These are phyloP conservation scores for Calonectria hawksworthii DNA, from an alignment of 2,329 filamentous ascomycete genomes.

Conservation along the genomic window DNA sequence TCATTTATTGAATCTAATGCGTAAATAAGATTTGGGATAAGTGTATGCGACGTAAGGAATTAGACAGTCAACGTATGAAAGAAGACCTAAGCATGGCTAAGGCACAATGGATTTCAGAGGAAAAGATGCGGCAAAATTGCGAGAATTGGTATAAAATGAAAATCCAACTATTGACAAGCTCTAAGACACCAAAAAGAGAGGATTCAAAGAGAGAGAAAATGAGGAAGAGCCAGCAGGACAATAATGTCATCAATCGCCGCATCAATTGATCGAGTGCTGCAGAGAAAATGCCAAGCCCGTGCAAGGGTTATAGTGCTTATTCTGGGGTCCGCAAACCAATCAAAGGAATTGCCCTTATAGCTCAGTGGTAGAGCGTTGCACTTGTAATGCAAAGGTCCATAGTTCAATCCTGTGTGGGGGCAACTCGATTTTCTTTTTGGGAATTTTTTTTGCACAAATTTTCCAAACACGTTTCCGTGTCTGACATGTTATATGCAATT, in stretches of 20 bases:
- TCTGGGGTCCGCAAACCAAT: background rate
- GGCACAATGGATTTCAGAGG: background rate
- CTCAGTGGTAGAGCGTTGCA: constrained; percentile 14
- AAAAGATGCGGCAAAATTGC: background rate
- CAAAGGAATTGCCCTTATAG: constrained; percentile 12
- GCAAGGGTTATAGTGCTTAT: background rate
- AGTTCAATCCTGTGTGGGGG: constrained; percentile 11
- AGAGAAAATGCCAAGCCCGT: background rate
- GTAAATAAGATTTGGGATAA: background rate
- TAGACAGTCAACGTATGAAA: background rate
- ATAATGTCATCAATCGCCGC: background rate
- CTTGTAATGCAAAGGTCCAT: constrained; percentile 15
- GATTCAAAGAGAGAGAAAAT: background rate
- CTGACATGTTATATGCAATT: background rate
- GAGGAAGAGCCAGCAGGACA: background rate
- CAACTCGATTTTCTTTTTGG: background rate
- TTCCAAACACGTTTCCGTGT: background rate
- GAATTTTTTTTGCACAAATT: background rate
- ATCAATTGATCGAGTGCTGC: background rate
- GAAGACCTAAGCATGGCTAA: too few species aligned
- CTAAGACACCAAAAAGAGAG: too few species aligned
- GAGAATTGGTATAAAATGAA: background rate
- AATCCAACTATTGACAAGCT: too few species aligned
- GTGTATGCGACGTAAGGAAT: background rate
- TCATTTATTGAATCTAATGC: background rate